Base-by-base conservation (phyloP, 768 basidiomycete genomes). In the Termitomyces heimii region DNA sequence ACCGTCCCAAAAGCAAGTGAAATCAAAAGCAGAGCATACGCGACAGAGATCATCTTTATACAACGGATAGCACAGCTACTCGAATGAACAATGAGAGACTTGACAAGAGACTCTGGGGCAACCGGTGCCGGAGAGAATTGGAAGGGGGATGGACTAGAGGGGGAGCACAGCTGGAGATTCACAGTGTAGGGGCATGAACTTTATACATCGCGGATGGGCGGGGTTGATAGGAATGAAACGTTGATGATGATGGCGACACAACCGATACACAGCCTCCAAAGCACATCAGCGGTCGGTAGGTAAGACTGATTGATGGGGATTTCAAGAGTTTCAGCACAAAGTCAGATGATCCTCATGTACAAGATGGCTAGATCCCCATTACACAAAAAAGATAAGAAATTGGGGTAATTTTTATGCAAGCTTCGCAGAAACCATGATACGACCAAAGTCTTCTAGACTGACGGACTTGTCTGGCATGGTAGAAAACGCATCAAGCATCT, bases 401-500 rank as follows among this genome's bases (percentile, higher is more conserved):
- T 40, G 22, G 12, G n/a, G 14, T 9, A 45, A 31, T 16, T 4
- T 13, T 46, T 49, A 66, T 4, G 57, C 79, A 40, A 89, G 69
- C 65, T 76, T 81, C 7, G 87, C 80, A 1, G 76, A 66, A 26
- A 84, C 67, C 84, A 92, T 90, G 83, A 94, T 90, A 22, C 73
- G 73, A 61, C 84, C 81, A 63, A 94, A 94, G 67, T 92, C 89
- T 14, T 73, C 68, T 34, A 92, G 74, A 55, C 69, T 70, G 75
- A 93, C 78, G 3, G 87, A 80, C 66, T 83, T 84, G 68, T 92
- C 90, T 0, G 80, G 72, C 0, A 82, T 79, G 0, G 80, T 82
- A 1, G 91, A 89, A 65, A 90, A 93, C 52, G 78, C 77, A n/a
- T 81, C 78, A 1, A 94, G 73, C 90, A 92, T 93, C 56, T 92